Percentiles rank a stretch among this genome's conserved stretches.
phyloP scores from a whole-genome alignment of 148 eudicot species.

The Spergularia bocconei region DNA sequence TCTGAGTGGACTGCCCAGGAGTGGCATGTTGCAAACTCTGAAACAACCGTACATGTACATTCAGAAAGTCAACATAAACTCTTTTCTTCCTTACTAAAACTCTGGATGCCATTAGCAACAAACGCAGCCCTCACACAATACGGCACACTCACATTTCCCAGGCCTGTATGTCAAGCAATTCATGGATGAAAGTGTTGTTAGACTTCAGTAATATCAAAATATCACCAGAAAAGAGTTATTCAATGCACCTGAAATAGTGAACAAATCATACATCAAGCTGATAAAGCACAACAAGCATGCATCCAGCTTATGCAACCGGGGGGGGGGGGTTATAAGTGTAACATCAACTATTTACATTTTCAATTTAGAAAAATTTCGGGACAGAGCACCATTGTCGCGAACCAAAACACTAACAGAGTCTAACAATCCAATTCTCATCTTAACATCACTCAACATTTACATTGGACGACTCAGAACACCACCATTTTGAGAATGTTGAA shows the following conservation, averaged over 20 bases:
- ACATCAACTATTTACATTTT: too few relatives aligned
- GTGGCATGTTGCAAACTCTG: slow-evolving; percentile 21
- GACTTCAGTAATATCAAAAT: background rate
- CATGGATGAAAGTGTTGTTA: background rate
- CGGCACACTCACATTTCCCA: slow-evolving; percentile 10
- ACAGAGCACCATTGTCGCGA: too few relatives aligned
- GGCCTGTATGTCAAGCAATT: slow-evolving; percentile 13
- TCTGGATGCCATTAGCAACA: slow-evolving; percentile 26
- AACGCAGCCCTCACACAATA: slow-evolving; percentile 3
- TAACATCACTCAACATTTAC: too few relatives aligned
- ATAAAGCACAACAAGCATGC: too few relatives aligned
- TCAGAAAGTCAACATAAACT: slow-evolving; percentile 10
- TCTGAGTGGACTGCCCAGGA: slow-evolving; percentile 17
- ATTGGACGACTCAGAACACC: too few relatives aligned
- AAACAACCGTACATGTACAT: slow-evolving; percentile 14
- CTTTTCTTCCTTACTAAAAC: slow-evolving; percentile 18
- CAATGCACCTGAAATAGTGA: background rate
- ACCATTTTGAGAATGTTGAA: too few relatives aligned
- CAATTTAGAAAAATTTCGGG: too few relatives aligned
- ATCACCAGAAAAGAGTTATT: background rate
- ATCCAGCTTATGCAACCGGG: too few relatives aligned
- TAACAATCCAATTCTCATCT: too few relatives aligned
- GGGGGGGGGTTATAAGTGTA: too few relatives aligned
- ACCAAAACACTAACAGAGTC: too few relatives aligned
- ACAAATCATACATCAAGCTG: background rate